These are phyloP conservation scores for Stygiomarasmius scandens DNA, from an alignment of 1,284 basidiomycete genomes.

Conservation along the genomic window DNA sequence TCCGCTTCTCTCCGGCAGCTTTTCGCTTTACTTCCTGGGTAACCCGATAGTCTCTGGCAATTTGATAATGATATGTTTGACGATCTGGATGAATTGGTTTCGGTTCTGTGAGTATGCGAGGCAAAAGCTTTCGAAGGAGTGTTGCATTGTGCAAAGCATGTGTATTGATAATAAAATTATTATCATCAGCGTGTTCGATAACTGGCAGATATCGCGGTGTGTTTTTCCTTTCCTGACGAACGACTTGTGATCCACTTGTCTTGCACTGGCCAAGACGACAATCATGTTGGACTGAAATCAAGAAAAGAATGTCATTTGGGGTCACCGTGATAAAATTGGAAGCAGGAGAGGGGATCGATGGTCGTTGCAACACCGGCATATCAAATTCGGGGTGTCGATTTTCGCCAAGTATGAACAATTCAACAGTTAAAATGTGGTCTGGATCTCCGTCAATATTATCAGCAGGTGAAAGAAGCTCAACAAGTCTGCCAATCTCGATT, in stretches of 20 bases:
- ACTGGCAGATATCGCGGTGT: neutral
- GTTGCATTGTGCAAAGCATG: conserved; percentile 25
- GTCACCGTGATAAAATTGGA: too few species aligned
- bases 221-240: too few species aligned
- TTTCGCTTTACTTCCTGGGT: too few species aligned
- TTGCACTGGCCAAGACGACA: conserved; percentile 18
- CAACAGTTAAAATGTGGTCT: neutral
- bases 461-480: neutral
- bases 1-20: too few species aligned
- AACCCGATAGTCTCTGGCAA: too few species aligned
- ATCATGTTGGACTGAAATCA: conserved; percentile 29
- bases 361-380: neutral
- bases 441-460: too few species aligned
- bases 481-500: neutral
- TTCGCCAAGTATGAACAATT: neutral
- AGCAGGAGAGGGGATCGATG: neutral
- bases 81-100: too few species aligned
- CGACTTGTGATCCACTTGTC: neutral
- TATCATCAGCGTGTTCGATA: conserved; percentile 15
- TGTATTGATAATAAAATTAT: conserved; percentile 23
- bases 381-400: neutral
- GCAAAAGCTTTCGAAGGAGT: conserved; percentile 22
- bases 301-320: too few species aligned
- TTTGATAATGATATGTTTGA: too few species aligned
- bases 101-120: too few species aligned